Evolutionary conservation across 2,329 filamentous ascomycete species (phyloP).

Genomic region (Bipolaris victoriae): DNA sequence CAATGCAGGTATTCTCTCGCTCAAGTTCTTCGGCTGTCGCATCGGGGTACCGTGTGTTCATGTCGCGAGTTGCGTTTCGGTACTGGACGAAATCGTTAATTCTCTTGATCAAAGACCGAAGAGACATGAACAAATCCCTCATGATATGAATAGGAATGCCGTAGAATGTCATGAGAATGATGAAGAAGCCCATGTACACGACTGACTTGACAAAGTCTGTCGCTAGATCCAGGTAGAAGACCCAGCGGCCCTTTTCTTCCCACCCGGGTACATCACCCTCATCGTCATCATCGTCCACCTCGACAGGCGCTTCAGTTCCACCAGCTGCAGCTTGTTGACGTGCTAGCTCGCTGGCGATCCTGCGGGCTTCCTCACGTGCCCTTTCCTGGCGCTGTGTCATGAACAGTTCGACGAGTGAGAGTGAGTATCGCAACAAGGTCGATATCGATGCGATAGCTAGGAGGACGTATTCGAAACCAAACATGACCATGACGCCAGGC

Average conservation of each 20-base stretch:
- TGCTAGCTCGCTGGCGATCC: slow-evolving; percentile 65
- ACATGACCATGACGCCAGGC: slow-evolving; percentile 99
- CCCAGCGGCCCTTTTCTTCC: slow-evolving; percentile 93
- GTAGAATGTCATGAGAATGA: slow-evolving; percentile 91
- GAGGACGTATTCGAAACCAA: slow-evolving; percentile 95
- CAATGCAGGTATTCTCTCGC: slow-evolving; percentile 93
- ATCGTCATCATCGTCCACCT: slow-evolving; percentile 78
- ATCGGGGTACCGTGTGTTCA: slow-evolving; percentile 89
- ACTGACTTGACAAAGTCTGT: slow-evolving; percentile 90
- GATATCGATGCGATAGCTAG: slow-evolving; percentile 80
- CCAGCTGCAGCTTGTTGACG: slow-evolving; percentile 61
- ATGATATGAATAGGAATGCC: slow-evolving; percentile 96
- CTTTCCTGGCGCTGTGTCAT: slow-evolving; percentile 77
- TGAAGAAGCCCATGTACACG: slow-evolving; percentile 91
- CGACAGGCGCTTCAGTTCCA: slow-evolving; percentile 45
- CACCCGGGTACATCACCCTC: slow-evolving; percentile 94
- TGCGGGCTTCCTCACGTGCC: slow-evolving; percentile 58
- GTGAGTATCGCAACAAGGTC: slow-evolving; percentile 76
- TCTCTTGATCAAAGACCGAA: slow-evolving; percentile 87
- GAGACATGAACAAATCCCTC: slow-evolving; percentile 91
- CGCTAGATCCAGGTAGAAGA: slow-evolving; percentile 84
- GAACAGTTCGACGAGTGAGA: slow-evolving; percentile 77
- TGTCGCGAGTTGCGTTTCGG: slow-evolving; percentile 87
- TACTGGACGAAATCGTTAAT: slow-evolving; percentile 90
- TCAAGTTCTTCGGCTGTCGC: slow-evolving; percentile 84